phyloP scores from a whole-genome alignment of 148 eudicot species.

The Chenopodium album region DNA sequence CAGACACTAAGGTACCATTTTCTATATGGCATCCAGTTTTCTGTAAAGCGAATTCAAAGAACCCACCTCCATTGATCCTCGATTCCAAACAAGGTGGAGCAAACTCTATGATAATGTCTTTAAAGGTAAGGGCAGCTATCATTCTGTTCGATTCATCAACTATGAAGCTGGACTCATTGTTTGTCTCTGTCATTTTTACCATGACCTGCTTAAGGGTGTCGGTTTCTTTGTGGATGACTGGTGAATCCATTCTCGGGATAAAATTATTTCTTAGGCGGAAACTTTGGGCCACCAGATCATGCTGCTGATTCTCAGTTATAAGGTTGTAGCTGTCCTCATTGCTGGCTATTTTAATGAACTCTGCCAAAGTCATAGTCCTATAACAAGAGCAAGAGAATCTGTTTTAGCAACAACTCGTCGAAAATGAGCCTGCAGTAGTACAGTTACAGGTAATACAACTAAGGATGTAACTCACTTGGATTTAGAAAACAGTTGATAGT shows the following conservation, averaged over 20 bases:
- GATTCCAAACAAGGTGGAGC: slow-evolving; percentile 55
- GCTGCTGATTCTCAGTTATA: slow-evolving; percentile 21
- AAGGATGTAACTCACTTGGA: slow-evolving; percentile 25
- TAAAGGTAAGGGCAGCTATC: slow-evolving; percentile 28
- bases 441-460: background rate
- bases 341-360: slow-evolving; percentile 27
- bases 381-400: background rate
- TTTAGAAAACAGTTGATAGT: slow-evolving; percentile 24
- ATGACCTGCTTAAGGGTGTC: slow-evolving; percentile 41
- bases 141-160: slow-evolving; percentile 29
- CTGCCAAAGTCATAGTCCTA: slow-evolving; percentile 28
- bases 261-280: slow-evolving; percentile 25
- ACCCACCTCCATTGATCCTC: slow-evolving; percentile 38
- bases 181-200: slow-evolving; percentile 33
- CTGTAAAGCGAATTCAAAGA: slow-evolving; percentile 42
- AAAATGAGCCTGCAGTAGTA: background rate
- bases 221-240: slow-evolving; percentile 25
- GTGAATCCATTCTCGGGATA: slow-evolving; percentile 37
- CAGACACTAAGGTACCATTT: slow-evolving; percentile 30
- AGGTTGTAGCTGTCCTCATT: slow-evolving; percentile 10
- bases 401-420: background rate
- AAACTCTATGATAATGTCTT: slow-evolving; percentile 41
- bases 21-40: slow-evolving; percentile 43
- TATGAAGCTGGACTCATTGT: slow-evolving; percentile 39
- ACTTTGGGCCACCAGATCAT: background rate